Percentiles rank a stretch among this genome's conserved stretches.
Conservation (phyloP, 306 rosid species). For the Castanea sativa region DNA sequence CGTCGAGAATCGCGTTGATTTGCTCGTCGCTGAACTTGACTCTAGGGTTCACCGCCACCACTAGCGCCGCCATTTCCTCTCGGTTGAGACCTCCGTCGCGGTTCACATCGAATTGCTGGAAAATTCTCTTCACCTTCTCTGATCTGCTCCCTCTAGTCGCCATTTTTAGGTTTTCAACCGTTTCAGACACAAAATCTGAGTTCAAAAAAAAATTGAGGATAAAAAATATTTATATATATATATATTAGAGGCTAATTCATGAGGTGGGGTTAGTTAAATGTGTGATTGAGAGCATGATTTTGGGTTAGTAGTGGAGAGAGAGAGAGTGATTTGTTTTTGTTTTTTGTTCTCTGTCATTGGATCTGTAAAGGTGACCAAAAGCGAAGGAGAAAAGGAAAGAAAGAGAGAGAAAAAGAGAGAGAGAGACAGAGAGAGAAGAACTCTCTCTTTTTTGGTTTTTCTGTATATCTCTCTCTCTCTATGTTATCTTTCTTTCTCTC, state of each 20-base stretch:
- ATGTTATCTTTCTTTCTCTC: background rate
- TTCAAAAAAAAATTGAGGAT: no score
- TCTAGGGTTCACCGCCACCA: conserved; percentile 97
- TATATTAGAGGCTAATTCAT: background rate
- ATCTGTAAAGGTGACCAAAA: conserved; percentile 2
- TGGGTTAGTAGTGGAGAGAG: background rate
- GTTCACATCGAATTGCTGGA: conserved; percentile 78
- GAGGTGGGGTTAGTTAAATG: background rate
- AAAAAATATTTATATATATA: background rate
- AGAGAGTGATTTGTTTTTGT: no score
- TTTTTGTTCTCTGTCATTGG: conserved; percentile 17
- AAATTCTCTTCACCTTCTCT: conserved; percentile 92
- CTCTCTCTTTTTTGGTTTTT: background rate
- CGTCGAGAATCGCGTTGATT: conserved; percentile 95
- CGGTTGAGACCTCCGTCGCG: conserved; percentile 85
- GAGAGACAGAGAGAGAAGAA: background rate
- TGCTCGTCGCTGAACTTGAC: conserved; percentile 98
- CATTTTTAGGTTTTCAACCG: conserved; percentile 34
- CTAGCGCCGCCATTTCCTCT: conserved; percentile 93
- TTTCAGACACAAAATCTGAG: background rate
- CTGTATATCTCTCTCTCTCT: background rate
- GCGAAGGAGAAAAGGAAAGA: background rate
- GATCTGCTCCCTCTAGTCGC: conserved; percentile 97
- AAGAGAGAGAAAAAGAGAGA: background rate
- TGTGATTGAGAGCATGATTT: background rate